These are phyloP conservation scores for Epichloe festucae DNA, from an alignment of 2,329 filamentous ascomycete species.

Conservation along the genomic window DNA sequence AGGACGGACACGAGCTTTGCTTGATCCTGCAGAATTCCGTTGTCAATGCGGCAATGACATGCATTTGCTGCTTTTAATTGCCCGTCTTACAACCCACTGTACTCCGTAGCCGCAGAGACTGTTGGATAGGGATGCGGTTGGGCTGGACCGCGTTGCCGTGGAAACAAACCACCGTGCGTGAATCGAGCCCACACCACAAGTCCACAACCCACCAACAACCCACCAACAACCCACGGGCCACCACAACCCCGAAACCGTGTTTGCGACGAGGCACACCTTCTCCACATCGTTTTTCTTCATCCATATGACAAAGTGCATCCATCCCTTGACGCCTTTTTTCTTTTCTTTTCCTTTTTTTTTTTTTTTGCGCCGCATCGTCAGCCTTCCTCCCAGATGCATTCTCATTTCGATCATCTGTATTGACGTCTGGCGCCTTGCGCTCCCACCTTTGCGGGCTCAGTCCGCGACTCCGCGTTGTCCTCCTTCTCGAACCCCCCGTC, in stretches of 20 bases:
- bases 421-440: slow-evolving; percentile 9
- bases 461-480: slow-evolving; percentile 1
- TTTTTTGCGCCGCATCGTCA: background rate
- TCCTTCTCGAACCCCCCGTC: background rate
- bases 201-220: background rate
- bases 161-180: slow-evolving; percentile 4
- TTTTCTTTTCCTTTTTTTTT: background rate
- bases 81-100: too few relatives aligned
- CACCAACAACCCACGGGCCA: too few relatives aligned
- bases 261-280: slow-evolving; percentile 1
- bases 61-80: background rate
- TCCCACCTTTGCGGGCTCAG: background rate
- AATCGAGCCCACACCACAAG: background rate
- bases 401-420: slow-evolving; percentile 19
- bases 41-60: background rate
- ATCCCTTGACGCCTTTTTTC: background rate
- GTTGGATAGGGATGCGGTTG: background rate
- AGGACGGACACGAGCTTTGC: background rate
- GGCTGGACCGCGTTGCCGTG: slow-evolving; percentile 3
- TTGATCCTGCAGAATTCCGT: background rate
- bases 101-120: too few relatives aligned
- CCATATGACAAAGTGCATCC: background rate
- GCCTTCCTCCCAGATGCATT: slow-evolving; percentile 10
- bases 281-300: background rate
- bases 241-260: background rate